These are phyloP conservation scores for Podospora conica DNA, from an alignment of 495 filamentous ascomycete genomes.

Conservation along the genomic window DNA sequence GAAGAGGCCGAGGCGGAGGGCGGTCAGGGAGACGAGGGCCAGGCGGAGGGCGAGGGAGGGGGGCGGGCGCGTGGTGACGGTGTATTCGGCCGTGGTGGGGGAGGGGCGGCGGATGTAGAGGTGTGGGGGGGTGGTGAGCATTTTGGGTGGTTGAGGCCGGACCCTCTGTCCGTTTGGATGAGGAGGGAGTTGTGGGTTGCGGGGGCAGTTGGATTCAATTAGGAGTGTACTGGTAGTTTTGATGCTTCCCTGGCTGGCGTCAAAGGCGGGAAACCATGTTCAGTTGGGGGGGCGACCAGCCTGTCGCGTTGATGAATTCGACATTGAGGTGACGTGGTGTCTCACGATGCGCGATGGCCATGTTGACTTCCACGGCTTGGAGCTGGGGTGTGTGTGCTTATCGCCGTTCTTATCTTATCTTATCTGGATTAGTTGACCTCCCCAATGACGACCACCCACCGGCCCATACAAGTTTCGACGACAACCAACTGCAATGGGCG, in stretches of 20 bases:
- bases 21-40: slow-evolving; percentile 43
- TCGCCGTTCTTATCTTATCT: neutral
- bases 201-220: neutral
- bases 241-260: neutral
- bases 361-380: too few species aligned
- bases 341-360: neutral
- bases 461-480: neutral
- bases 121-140: slow-evolving; percentile 47
- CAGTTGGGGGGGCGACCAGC: neutral
- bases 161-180: neutral
- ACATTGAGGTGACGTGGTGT: neutral
- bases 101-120: slow-evolving; percentile 70
- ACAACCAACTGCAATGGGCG: neutral
- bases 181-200: neutral
- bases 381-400: neutral
- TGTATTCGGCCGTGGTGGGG: slow-evolving; percentile 80
- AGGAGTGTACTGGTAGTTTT: neutral
- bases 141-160: slow-evolving; percentile 18
- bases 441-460: neutral
- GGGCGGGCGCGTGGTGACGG: slow-evolving; percentile 65
- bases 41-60: slow-evolving; percentile 52
- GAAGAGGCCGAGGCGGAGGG: slow-evolving; percentile 39
- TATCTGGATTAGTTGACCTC: neutral
- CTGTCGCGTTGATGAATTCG: neutral
- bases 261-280: neutral